Conservation (phyloP, 805 yeast species). For the Saturnispora kantuleensis region DNA sequence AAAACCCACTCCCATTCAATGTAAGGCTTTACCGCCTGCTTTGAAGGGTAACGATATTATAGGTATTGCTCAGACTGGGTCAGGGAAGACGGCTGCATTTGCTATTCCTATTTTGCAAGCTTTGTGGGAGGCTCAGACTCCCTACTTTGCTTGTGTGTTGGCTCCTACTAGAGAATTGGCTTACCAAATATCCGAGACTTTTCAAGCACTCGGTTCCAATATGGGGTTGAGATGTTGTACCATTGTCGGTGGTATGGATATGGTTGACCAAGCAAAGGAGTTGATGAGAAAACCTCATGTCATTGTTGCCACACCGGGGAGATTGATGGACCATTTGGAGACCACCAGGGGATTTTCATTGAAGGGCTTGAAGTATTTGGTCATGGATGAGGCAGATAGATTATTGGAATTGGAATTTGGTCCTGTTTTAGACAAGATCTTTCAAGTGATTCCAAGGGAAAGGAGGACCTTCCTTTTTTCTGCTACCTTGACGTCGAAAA, state of each 20-base stretch:
- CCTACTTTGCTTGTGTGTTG: conserved; percentile 80
- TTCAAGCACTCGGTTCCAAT: conserved; percentile 81
- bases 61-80: conserved; percentile 96
- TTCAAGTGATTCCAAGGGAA: conserved; percentile 74
- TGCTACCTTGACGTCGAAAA: conserved; percentile 95
- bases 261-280: conserved; percentile 95
- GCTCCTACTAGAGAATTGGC: conserved; percentile 85
- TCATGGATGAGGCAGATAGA: conserved; percentile 97
- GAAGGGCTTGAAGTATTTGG: conserved; percentile 67
- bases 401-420: conserved; percentile 94
- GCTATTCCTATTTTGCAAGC: conserved; percentile 91
- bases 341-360: conserved; percentile 84
- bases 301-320: conserved; percentile 85
- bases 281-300: conserved; percentile 90
- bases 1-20: conserved; percentile 90
- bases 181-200: conserved; percentile 84
- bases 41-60: conserved; percentile 84
- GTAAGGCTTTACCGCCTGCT: conserved; percentile 85
- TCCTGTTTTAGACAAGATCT: conserved; percentile 80
- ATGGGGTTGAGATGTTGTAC: conserved; percentile 91
- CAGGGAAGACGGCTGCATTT: conserved; percentile 98
- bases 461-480: conserved; percentile 81
- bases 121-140: conserved; percentile 79
- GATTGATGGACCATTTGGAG: conserved; percentile 88
- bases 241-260: conserved; percentile 96